These are phyloP conservation scores for Trametes maxima DNA, from an alignment of 768 basidiomycete genomes.

Conservation along the genomic window DNA sequence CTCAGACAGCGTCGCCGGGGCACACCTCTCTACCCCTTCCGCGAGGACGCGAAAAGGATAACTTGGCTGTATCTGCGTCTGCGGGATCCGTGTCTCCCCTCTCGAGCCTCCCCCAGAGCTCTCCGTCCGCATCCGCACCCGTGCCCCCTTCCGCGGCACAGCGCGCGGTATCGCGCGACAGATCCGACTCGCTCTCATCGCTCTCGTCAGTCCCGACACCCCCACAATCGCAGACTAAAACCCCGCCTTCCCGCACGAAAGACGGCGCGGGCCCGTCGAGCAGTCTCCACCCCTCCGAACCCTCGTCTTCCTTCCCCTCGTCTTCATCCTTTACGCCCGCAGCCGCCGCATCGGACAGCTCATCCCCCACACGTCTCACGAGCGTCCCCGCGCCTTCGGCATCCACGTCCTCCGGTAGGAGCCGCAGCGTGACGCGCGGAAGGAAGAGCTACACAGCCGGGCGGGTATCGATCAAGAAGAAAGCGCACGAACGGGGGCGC, in stretches of 20 bases:
- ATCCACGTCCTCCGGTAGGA: not conserved
- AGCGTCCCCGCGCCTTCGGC: not conserved
- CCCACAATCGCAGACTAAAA: not conserved
- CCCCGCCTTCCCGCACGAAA: not conserved
- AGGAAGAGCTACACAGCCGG: not conserved
- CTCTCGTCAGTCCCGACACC: slow-evolving; percentile 10
- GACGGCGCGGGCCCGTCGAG: too few species aligned
- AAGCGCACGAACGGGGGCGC: not conserved
- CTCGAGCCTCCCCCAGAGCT: not conserved
- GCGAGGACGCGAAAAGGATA: not conserved
- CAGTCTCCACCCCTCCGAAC: too few species aligned
- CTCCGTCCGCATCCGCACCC: not conserved
- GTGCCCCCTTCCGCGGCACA: not conserved
- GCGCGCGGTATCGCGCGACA: not conserved
- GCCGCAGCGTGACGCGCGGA: not conserved
- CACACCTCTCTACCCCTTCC: not conserved
- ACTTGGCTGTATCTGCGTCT: too few species aligned
- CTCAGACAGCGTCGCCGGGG: too few species aligned
- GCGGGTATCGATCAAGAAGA: slow-evolving; percentile 1
- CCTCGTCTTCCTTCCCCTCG: too few species aligned
- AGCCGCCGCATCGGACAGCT: too few species aligned
- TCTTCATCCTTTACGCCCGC: too few species aligned
- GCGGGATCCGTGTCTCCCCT: not conserved
- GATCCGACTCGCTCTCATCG: slow-evolving; percentile 1
- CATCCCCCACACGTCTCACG: too few species aligned